Base-by-base conservation (phyloP, 495 filamentous ascomycete genomes). In the Cudoniella acicularis region DNA sequence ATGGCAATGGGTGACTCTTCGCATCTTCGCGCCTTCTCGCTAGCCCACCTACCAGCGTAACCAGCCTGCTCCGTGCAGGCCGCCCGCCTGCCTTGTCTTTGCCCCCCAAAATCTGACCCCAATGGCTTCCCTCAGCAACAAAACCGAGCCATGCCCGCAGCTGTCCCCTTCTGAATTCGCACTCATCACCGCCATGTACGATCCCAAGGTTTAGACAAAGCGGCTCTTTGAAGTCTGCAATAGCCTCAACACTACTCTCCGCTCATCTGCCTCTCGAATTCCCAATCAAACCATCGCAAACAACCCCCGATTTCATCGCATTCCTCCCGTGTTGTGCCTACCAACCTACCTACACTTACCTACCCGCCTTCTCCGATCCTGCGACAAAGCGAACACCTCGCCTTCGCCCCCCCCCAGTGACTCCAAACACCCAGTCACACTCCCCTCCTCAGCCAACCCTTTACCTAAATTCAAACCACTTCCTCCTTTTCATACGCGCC, bases 171-270 rank as follows among this genome's bases (percentile, higher is more conserved):
- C 20, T 23, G 30, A 50, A 26, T 52, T 16, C 17, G 40, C 10
- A 20, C 52, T 50, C 46, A 45, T 56, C 49, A 50, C 57, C 52
- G 56, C 52, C 41, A 64, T 64, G 61, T 61, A 64, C 46, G 64
- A 55, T 57, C 57, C 49, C 45, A 59, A 64, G 18, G 23, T 49
- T 17, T 67, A 63, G 52, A 36, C 20, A 41, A 36, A 59, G 64
- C 64, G 64, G 61, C 64, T 67, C 64, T 62, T 56, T 56, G 64
- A 64, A 64, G 61, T 67, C 64, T 67, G 64, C 64, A 50, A 11
- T 27, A 49, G 18, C 42, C 40, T 18, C 27, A 45, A 26, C 21
- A 53, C 49, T n/a, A 49, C 22, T 24, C 11, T 22, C 47, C 3
- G 4, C 10, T 20, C n/a, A 36, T 22, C 27, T 16, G 8, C 21